phyloP scores from a whole-genome alignment of 225 moss, liverwort and hornwort genomes.

The Bryoerythrophyllum caledonicum region DNA sequence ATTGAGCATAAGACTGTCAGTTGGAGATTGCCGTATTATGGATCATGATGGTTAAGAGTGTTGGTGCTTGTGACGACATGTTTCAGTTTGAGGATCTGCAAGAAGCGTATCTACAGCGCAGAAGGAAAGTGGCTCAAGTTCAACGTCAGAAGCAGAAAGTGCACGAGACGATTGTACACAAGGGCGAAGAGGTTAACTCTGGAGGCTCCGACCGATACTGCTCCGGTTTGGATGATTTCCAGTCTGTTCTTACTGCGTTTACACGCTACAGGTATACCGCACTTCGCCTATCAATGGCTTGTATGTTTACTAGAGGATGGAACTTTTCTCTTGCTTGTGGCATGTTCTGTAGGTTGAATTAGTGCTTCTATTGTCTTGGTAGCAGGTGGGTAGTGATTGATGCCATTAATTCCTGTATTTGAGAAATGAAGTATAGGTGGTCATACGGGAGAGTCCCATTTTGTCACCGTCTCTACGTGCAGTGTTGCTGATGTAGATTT shows the following conservation, averaged over 20 bases:
- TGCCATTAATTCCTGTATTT: background rate
- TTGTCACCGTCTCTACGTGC: background rate
- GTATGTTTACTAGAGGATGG: background rate
- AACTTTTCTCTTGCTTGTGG: background rate
- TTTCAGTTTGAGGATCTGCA: constrained; percentile 89
- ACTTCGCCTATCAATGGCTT: background rate
- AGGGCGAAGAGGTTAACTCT: constrained; percentile 42
- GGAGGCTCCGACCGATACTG: constrained; percentile 51
- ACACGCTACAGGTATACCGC: constrained; percentile 83
- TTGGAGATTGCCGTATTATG: background rate
- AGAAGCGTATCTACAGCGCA: constrained; percentile 89
- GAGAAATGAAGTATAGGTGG: background rate
- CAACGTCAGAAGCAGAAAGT: constrained; percentile 54
- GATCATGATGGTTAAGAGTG: constrained; percentile 8
- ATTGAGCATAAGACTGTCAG: background rate
- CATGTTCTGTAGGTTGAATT: background rate
- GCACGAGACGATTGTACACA: constrained; percentile 45
- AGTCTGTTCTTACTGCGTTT: constrained; percentile 87
- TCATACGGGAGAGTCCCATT: background rate
- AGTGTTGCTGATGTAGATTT: constrained; percentile 2
- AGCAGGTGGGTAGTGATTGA: background rate
- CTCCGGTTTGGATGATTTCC: constrained; percentile 82
- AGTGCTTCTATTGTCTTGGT: background rate
- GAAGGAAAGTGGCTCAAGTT: constrained; percentile 60
- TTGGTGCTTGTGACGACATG: constrained; percentile 14